Percentiles rank a stretch among this genome's conserved stretches.
Evolutionary conservation across 306 rosid species (phyloP).

Genomic region (Quercus ilex): DNA sequence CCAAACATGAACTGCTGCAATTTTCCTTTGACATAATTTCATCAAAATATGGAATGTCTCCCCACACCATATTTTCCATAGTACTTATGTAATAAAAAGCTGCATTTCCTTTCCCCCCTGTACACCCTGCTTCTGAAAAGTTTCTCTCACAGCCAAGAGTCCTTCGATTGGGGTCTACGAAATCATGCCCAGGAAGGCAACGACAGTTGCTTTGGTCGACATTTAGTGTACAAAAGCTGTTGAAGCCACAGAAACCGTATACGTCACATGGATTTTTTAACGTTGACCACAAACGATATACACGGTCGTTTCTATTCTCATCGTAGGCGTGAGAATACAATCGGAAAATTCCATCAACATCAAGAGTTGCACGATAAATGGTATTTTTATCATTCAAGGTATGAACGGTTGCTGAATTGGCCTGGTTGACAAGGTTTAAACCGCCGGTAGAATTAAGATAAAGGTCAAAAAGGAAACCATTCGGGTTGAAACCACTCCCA

Average conservation of each 20-base stretch:
- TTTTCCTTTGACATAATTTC: not conserved
- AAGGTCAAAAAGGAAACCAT: not conserved
- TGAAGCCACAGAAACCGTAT: not conserved
- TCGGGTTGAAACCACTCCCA: not conserved
- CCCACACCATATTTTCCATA: not conserved
- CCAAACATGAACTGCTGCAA: not conserved
- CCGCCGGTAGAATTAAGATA: not conserved
- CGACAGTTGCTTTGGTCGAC: accelerated
- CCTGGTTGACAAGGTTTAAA: not conserved
- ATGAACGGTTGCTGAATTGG: not conserved
- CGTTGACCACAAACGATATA: not conserved
- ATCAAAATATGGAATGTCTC: accelerated
- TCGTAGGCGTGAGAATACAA: not conserved
- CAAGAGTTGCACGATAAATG: not conserved
- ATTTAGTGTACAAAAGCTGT: not conserved
- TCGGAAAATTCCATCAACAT: not conserved
- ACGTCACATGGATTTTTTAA: accelerated
- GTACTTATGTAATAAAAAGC: accelerated
- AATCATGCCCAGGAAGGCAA: not conserved
- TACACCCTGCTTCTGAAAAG: not conserved
- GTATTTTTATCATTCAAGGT: too few relatives aligned
- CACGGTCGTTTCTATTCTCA: too few relatives aligned
- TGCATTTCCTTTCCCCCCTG: not conserved
- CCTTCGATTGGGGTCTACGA: not conserved
- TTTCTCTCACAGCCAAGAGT: not conserved